Evolutionary conservation across 768 basidiomycete genomes (phyloP), one percentile per base, ranked within the genome.

Genomic region (Kwoniella bestiolae): DNA sequence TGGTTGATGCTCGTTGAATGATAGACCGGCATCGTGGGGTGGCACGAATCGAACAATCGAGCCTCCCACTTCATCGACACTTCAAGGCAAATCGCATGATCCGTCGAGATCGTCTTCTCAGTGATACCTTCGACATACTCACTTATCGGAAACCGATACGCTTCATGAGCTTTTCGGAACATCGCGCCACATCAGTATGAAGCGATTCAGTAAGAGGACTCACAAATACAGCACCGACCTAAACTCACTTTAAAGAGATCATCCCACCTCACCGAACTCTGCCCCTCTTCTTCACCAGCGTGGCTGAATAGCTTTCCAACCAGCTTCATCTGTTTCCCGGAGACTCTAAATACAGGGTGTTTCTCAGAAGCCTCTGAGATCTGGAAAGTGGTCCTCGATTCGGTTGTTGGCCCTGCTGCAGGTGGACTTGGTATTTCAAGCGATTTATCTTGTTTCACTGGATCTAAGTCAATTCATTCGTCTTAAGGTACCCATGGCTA

Each of bases 151-250:
- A 56, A 3, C 56, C 35, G 21, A 56, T 25, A 7, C 56, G 56
- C n/a, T 56, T 56, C 56, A 56, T 56, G 34, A 56, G 41, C 56
- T 56, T n/a, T n/a, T n/a, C n/a, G n/a, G n/a, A n/a, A 26, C 25
- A 25, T n/a, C 14, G 5, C 7, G 18, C 21, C 16, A 44, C 25
- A 23, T 23, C 2, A 55, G n/a, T n/a, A n/a, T n/a, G 23, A n/a
- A 32, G 11, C 18, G 11, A 31, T 18, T n/a, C n/a, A n/a, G n/a
- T n/a, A 4, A n/a, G n/a, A n/a, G n/a, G n/a, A n/a, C n/a, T n/a
- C n/a, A n/a, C n/a, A n/a, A n/a, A n/a, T n/a, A n/a, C n/a, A n/a
- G n/a, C n/a, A n/a, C n/a, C n/a, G n/a, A n/a, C n/a, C n/a, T n/a
- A n/a, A 32, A 52, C 50, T 25, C 25, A 45, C 56, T 18, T 57